A percentile compares a stretch with the other conserved stretches of the same genome.
Conservation (phyloP, 768 basidiomycete species). For the Naganishia randhawae region DNA sequence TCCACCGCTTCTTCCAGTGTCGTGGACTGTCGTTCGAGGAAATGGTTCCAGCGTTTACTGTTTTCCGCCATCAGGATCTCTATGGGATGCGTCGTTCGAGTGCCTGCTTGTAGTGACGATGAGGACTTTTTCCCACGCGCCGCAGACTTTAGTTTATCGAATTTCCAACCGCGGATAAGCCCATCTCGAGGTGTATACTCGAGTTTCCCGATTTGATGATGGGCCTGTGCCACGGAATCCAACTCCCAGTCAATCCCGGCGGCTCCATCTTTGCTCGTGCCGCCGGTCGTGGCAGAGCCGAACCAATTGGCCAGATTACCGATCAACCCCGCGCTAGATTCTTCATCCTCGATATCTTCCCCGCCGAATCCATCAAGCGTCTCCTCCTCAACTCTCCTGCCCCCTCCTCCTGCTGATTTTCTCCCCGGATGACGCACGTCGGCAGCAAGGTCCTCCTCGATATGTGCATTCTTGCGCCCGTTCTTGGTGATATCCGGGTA, state of each 20-base stretch:
- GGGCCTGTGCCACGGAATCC: constrained; percentile 11
- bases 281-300: neutral
- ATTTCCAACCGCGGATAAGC: constrained; percentile 42
- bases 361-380: neutral
- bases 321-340: neutral
- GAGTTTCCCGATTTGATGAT: constrained; percentile 20
- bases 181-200: constrained; percentile 34
- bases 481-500: constrained; percentile 21
- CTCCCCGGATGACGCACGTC: neutral
- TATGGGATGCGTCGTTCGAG: constrained; percentile 43
- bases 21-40: constrained; percentile 62
- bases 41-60: constrained; percentile 37
- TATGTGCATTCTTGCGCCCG: constrained; percentile 17
- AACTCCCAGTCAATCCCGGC: neutral
- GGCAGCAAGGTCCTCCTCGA: constrained; percentile 7
- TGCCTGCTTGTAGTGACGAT: constrained; percentile 29
- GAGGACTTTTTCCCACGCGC: neutral
- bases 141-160: constrained; percentile 24
- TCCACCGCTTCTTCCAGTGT: constrained; percentile 70
- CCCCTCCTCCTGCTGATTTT: too few relatives aligned
- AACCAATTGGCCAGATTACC: constrained; percentile 1
- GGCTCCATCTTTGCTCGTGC: neutral
- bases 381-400: neutral
- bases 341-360: constrained; percentile 17
- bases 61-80: constrained; percentile 40